Percentiles rank a stretch among this genome's conserved stretches.
phyloP scores from a whole-genome alignment of 345 rosid species.

The Zanthoxylum bungeanum region DNA sequence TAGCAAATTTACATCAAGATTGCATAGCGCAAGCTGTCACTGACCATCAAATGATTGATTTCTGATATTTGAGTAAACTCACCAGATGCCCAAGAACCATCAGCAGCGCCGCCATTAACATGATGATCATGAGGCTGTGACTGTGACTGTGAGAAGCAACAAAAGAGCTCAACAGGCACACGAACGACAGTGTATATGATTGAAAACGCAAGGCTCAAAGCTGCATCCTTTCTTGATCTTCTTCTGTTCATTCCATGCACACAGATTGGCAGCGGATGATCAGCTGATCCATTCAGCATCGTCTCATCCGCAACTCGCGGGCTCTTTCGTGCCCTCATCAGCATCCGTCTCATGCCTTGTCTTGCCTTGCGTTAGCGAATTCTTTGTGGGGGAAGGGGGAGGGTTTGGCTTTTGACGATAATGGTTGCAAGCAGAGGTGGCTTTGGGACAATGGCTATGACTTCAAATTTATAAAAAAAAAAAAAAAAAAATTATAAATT shows the following conservation, averaged over 20 bases:
- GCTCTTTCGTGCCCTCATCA: constrained; percentile 37
- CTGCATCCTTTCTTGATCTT: not conserved
- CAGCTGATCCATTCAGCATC: constrained; percentile 34
- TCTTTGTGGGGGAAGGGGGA: not conserved
- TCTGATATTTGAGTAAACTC: constrained; percentile 62
- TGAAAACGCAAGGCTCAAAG: constrained; percentile 36
- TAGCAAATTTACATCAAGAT: constrained; percentile 62
- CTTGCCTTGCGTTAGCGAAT: too few relatives aligned
- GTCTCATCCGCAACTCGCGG: constrained; percentile 74
- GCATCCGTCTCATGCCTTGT: not conserved
- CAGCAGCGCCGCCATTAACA: constrained; percentile 44
- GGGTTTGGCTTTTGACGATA: constrained; percentile 17
- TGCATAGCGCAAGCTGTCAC: constrained; percentile 89
- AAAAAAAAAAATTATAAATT: too few relatives aligned
- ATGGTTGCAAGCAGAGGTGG: too few relatives aligned
- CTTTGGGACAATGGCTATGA: too few relatives aligned
- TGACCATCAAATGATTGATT: constrained; percentile 82
- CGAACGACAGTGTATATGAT: constrained; percentile 38
- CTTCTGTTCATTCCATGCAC: constrained; percentile 4
- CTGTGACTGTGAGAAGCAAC: constrained; percentile 81
- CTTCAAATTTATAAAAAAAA: too few relatives aligned
- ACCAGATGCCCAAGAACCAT: constrained; percentile 71
- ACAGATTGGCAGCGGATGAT: constrained; percentile 15
- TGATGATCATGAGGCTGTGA: too few relatives aligned
- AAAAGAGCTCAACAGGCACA: constrained; percentile 47